Evolutionary conservation across 2,329 filamentous ascomycete genomes (phyloP).

Genomic region (Onygenales sp.): DNA sequence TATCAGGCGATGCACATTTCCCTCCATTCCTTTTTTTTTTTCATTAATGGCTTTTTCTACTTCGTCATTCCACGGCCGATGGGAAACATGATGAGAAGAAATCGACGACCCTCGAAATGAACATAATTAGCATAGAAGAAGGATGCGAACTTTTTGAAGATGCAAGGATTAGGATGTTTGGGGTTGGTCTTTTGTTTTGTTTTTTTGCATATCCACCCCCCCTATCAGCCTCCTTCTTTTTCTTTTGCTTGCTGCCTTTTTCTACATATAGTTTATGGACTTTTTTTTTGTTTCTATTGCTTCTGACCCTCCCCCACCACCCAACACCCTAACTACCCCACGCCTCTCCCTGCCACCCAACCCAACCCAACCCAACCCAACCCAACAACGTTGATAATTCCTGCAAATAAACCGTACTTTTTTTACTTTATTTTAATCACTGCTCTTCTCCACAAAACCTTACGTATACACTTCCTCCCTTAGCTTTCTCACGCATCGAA

Average conservation of each 20-base stretch:
- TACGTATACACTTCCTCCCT: background rate
- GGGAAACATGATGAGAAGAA: background rate
- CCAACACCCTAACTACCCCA: no score
- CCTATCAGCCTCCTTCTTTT: background rate
- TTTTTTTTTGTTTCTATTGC: no score
- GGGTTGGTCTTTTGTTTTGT: background rate
- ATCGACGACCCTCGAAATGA: background rate
- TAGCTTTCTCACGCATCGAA: background rate
- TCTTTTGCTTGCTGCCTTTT: background rate
- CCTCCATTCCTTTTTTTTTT: background rate
- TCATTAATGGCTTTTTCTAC: slow-evolving; percentile 4
- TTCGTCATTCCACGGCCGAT: slow-evolving; percentile 7
- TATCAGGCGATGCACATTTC: slow-evolving; percentile 10
- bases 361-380: no score
- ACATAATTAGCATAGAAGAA: background rate
- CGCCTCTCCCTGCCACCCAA: no score
- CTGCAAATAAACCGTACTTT: background rate
- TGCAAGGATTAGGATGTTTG: background rate
- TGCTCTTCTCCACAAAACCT: background rate
- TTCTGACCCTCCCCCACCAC: no score
- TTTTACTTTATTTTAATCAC: background rate
- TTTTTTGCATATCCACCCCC: background rate
- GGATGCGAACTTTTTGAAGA: background rate
- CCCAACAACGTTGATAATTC: background rate
- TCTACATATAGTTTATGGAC: no score